Conservation (phyloP, 2,329 filamentous ascomycete species). For the Monosporascus sp. region DNA sequence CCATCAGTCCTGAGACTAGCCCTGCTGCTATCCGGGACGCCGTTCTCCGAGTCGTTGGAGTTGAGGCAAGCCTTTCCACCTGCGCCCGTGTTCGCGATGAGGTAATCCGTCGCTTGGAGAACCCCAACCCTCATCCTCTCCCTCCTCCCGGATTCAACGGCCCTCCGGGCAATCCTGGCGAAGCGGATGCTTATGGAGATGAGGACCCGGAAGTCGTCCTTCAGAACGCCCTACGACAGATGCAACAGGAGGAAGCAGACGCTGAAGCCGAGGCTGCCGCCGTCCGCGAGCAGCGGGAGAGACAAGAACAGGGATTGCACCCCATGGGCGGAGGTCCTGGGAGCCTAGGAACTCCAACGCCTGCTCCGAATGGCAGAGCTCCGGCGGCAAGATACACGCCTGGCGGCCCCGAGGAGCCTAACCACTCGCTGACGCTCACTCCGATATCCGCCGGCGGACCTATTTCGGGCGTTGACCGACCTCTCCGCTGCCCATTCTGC, state of each 20-base stretch:
- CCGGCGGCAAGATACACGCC: conserved; percentile 17
- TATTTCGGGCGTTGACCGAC: conserved; percentile 40
- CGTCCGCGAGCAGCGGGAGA: conserved; percentile 47
- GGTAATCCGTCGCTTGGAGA: conserved; percentile 39
- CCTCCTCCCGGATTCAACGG: conserved; percentile 13
- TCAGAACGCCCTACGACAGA: conserved; percentile 52
- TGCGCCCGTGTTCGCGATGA: conserved; percentile 56
- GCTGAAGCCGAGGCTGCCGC: conserved; percentile 52
- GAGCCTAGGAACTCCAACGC: conserved; percentile 16
- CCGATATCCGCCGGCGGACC: conserved; percentile 48
- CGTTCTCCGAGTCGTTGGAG: conserved; percentile 48
- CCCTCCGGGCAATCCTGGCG: conserved; percentile 13
- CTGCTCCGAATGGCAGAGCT: conserved; percentile 7
- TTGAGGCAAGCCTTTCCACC: conserved; percentile 46
- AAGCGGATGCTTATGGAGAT: conserved; percentile 29
- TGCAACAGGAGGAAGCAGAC: conserved; percentile 54
- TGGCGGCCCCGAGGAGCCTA: conserved; percentile 23
- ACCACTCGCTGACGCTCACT: conserved; percentile 43
- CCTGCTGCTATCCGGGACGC: conserved; percentile 55
- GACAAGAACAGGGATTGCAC: conserved; percentile 36
- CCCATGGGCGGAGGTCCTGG: conserved; percentile 23
- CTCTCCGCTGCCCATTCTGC: conserved; percentile 54
- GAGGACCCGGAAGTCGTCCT: conserved; percentile 54
- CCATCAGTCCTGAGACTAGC: conserved; percentile 51
- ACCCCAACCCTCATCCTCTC: conserved; percentile 29